phyloP scores from a whole-genome alignment of 371 early-diverging fungal genomes.

The Vittaforma corneae region DNA sequence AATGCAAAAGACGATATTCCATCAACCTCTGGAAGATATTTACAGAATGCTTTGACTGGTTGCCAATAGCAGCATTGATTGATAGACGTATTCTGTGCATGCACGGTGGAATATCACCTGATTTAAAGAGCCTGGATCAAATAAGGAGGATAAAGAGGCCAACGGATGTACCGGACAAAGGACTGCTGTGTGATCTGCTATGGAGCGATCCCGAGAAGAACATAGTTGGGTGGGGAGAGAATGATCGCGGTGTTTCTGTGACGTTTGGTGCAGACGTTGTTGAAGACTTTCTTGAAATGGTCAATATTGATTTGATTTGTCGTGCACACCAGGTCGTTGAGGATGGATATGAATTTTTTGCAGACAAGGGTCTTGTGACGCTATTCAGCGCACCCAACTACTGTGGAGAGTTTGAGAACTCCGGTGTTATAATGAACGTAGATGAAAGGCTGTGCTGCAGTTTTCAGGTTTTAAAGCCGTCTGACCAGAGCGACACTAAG shows the following conservation, averaged over 20 bases:
- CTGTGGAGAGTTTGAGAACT: slow-evolving; percentile 82
- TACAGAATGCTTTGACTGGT: slow-evolving; percentile 86
- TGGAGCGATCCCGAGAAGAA: slow-evolving; percentile 58
- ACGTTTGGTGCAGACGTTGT: slow-evolving; percentile 79
- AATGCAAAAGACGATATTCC: slow-evolving; percentile 83
- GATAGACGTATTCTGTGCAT: slow-evolving; percentile 84
- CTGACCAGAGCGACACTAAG: slow-evolving; percentile 7
- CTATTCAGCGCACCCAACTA: slow-evolving; percentile 89
- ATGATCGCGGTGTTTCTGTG: slow-evolving; percentile 77
- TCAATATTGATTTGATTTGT: slow-evolving; percentile 71
- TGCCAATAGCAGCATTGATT: slow-evolving; percentile 86
- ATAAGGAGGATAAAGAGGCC: slow-evolving; percentile 79
- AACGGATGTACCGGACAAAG: slow-evolving; percentile 82
- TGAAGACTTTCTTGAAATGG: slow-evolving; percentile 67
- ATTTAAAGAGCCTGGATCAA: slow-evolving; percentile 72
- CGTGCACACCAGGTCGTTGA: slow-evolving; percentile 95
- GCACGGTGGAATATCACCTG: slow-evolving; percentile 89
- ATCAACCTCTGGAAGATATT: slow-evolving; percentile 89
- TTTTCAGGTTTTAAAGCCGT: slow-evolving; percentile 64
- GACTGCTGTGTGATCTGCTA: slow-evolving; percentile 66
- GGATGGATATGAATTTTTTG: slow-evolving; percentile 94
- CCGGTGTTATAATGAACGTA: slow-evolving; percentile 91
- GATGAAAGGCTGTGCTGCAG: slow-evolving; percentile 82
- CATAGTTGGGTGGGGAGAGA: slow-evolving; percentile 79
- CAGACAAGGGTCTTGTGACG: slow-evolving; percentile 77